Evolutionary conservation across 1,284 basidiomycete genomes (phyloP), one percentile per base, ranked within the genome.

Genomic region (Trametes polyzona): DNA sequence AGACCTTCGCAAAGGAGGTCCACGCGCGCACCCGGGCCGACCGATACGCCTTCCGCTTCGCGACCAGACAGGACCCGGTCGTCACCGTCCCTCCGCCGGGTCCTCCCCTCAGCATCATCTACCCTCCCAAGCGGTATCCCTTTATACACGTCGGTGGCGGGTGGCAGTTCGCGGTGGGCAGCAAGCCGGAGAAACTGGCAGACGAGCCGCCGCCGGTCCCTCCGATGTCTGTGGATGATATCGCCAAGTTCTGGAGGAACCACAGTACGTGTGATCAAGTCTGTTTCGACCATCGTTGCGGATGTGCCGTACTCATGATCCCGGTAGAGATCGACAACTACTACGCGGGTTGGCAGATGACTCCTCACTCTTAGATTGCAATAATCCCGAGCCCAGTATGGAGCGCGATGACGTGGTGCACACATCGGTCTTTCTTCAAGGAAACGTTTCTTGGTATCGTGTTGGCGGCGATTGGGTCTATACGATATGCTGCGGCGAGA

Each of bases 111-210:
- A 29, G 48, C 9, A 2, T 52, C 21, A 24, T 24, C 4, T 14
- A n/a, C n/a, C n/a, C n/a, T n/a, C n/a, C n/a, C n/a, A n/a, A 33
- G n/a, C 46, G 49, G 7, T 33, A 16, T 21, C 57, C 47, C 1
- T 53, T 44, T 47, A 12, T 49, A 5, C 57, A 58, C 21, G 57
- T 57, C 14, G 43, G 33, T 11, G 55, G 49, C 12, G 55, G 21
- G 14, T 57, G 55, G 55, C 23, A 41, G 29, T 19, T 57, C 23
- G 35, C 30, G n/a, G n/a, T n/a, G 1, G 42, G 26, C 12, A 16
- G 17, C 2, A 44, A 50, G 0, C 36, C 42, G 35, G 7, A 30
- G 43, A 57, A 47, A 36, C 52, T 57, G 48, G 29, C 17, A 7
- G 39, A 40, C 21, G 39, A 40, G 39, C 39, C 39, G 21, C 21